Evolutionary conservation across 441 rosid species (phyloP), one percentile per base, ranked within the genome.

Genomic region (Mallotus japonicus): DNA sequence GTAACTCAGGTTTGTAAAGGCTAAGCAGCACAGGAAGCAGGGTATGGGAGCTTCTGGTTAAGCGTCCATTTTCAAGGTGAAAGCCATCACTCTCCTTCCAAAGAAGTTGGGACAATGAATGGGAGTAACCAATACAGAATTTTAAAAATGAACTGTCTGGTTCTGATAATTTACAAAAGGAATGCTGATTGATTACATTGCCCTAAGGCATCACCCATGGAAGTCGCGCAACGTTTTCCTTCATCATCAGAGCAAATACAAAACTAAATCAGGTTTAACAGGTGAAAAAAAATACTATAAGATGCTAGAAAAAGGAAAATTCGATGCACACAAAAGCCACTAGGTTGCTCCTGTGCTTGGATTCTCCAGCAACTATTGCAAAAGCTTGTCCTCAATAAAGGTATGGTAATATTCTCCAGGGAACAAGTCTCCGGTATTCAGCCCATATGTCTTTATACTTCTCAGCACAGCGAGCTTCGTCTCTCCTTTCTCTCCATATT

Each of bases 401-500:
- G 63, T 82, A 90, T 8, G 99, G 99, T 56, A 91, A 78, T 82
- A 95, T 95, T 84, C 99, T 95, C 92, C 92, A 92, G 5, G 99
- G 96, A 74, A 91, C 97, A 67, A 88, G 83, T 70, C 83, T 84
- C 34, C 94, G 59, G 54, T 92, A 95, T 75, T 92, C 94, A 0
- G 83, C 85, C 97, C 99, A 89, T 11, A 88, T 75, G 67, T 95
- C 97, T 75, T 79, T 88, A 74, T 95, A 95, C 82, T 95, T 95
- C 71, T 86, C 89, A 5, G 97, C 94, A 71, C 99, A 95, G 50
- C 95, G 88, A 56, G 87, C 86, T 78, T 92, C 97, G 12, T 95
- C 97, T 75, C 99, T 90, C 69, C 97, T 79, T 60, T 92, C 97
- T 77, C 97, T 87, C 99, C 99, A 91, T 83, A 90, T 76, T 75